phyloP scores from a whole-genome alignment of 2,329 filamentous ascomycete genomes.

The Pyricularia grisea region DNA sequence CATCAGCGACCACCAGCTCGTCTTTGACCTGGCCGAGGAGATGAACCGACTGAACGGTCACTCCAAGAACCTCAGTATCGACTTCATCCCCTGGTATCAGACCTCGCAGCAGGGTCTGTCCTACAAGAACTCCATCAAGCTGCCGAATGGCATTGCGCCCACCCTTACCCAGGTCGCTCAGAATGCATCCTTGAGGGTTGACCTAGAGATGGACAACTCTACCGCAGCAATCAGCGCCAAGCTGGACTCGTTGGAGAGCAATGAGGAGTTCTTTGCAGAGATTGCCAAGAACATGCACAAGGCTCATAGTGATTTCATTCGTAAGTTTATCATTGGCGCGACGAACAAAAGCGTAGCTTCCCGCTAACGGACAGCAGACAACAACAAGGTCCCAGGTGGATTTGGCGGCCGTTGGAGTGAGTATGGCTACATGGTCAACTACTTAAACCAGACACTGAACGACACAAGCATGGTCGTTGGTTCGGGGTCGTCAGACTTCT shows the following conservation, averaged over 20 bases:
- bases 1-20: conserved; percentile 54
- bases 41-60: conserved; percentile 52
- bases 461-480: conserved; percentile 40
- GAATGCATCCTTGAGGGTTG: conserved; percentile 29
- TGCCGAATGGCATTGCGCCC: conserved; percentile 41
- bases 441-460: conserved; percentile 42
- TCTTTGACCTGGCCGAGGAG: conserved; percentile 52
- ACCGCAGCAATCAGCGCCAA: conserved; percentile 23
- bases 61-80: conserved; percentile 35
- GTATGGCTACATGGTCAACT: conserved; percentile 51
- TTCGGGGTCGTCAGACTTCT: conserved; percentile 33
- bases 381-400: conserved; percentile 14
- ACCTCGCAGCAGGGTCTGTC: conserved; percentile 42
- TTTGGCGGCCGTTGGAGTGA: conserved; percentile 58
- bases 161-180: conserved; percentile 35
- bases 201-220: conserved; percentile 22
- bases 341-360: not conserved
- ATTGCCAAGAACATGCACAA: conserved; percentile 33
- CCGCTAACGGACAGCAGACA: conserved; percentile 2
- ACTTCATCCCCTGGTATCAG: conserved; percentile 57
- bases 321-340: conserved; percentile 9
- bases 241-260: conserved; percentile 18
- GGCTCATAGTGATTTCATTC: conserved; percentile 30
- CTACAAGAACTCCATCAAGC: conserved; percentile 34
- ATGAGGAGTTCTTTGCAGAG: conserved; percentile 22